Evolutionary conservation across 192 early-diverging fungal species (phyloP), one percentile per base, ranked within the genome.

Genomic region (Rhizoclosmatium globosum): DNA sequence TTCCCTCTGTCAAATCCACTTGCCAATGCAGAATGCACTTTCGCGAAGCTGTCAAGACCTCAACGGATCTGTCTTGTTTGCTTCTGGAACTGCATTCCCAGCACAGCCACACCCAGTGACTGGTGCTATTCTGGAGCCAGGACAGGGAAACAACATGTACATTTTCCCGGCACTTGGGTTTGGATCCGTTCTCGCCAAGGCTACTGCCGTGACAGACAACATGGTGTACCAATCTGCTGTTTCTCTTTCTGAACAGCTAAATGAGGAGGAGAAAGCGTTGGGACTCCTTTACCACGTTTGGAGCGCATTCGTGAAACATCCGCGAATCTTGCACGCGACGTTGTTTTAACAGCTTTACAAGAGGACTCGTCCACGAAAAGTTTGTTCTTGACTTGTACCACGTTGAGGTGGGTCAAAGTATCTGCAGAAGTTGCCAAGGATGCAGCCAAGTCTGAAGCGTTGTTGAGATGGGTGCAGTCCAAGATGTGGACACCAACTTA

Each of bases 111-210:
- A 93, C 48, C 92, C 93, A 13, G 83, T 87, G 44, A 89, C 89
- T 39, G 85, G 88, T 6, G 72, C 89, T 64, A 57, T 85, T 21
- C 76, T 83, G 31, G 81, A 79, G 64, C 85, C 83, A 31, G 94
- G 92, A 19, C 94, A 97, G 85, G 96, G 94, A 76, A 96, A 97
- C 89, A 97, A 97, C 88, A 95, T 94, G 92, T 31, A 96, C 83
- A 94, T 97, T 71, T 98, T 97, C 91, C 97, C 97, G 59, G 95
- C 95, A 64, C 90, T 99, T 46, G 97, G 97, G 47, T 87, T 97
- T 43, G 97, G 97, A 61, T 86, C 93, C 59, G 89, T 92, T 74
- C 82, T 98, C 42, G 90, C 94, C 56, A 89, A 90, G 76, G 86
- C 95, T 31, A 79, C 66, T 21, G 68, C 65, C 42, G 93, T 98